Percentiles rank a stretch among this genome's conserved stretches.
These are phyloP conservation scores for Corchorus capsularis DNA, from an alignment of 345 rosid species.

Conservation along the genomic window DNA sequence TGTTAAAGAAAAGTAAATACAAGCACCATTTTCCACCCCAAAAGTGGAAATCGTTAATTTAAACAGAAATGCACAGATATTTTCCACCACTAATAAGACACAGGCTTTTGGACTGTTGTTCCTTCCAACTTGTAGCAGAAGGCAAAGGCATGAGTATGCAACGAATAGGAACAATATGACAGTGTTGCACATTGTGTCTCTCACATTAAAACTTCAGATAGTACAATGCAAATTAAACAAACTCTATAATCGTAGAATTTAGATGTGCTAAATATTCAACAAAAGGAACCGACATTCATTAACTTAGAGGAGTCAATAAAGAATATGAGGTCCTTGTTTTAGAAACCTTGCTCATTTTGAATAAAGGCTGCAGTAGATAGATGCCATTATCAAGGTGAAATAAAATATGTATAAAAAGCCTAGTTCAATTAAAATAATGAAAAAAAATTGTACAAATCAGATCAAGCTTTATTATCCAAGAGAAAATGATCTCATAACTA, in stretches of 20 bases:
- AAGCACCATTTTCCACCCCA: too few relatives aligned
- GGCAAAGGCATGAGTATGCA: neutral
- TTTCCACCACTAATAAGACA: too few relatives aligned
- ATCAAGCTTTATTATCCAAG: neutral
- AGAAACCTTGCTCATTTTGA: neutral
- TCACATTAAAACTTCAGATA: neutral
- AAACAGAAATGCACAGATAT: too few relatives aligned
- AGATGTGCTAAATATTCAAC: neutral
- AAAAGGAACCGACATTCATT: neutral
- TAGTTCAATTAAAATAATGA: too few relatives aligned
- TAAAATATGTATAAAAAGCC: too few relatives aligned
- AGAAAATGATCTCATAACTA: neutral
- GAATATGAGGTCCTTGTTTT: neutral
- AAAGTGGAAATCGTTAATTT: too few relatives aligned
- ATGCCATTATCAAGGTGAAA: too few relatives aligned
- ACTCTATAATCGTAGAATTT: neutral
- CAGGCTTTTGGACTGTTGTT: too few relatives aligned
- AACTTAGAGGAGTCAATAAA: conserved; percentile 1
- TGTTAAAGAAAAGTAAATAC: too few relatives aligned
- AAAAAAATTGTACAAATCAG: neutral
- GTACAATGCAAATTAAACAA: neutral
- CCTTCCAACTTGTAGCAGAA: neutral
- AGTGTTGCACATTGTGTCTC: neutral
- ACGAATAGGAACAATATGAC: neutral
- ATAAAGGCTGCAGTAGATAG: conserved; percentile 6